phyloP scores from a whole-genome alignment of 2,329 filamentous ascomycete species.

The Furcasterigmium furcatum region DNA sequence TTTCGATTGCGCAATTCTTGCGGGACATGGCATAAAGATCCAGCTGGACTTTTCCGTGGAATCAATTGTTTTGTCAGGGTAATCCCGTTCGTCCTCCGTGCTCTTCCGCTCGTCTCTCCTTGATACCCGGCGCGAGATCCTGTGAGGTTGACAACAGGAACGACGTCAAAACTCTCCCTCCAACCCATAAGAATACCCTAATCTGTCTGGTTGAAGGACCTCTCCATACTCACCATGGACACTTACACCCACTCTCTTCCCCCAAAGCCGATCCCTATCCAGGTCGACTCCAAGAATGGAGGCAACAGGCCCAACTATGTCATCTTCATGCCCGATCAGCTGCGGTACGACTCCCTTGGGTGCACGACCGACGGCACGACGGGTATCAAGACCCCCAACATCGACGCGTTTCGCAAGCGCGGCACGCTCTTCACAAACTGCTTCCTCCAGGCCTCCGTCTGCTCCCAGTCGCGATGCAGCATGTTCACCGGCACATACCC shows the following conservation, averaged over 20 bases:
- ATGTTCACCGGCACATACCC: slow-evolving; percentile 45
- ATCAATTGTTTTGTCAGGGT: background rate
- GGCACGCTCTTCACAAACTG: slow-evolving; percentile 40
- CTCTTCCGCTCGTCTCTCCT: no score
- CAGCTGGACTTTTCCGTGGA: background rate
- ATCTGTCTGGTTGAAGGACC: no score
- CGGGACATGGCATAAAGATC: background rate
- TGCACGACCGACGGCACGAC: slow-evolving; percentile 18
- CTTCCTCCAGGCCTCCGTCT: slow-evolving; percentile 41
- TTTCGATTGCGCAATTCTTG: background rate
- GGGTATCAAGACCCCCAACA: slow-evolving; percentile 30
- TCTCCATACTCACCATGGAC: background rate
- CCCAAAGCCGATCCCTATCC: slow-evolving; percentile 17
- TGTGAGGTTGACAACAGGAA: no score
- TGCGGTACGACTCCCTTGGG: slow-evolving; percentile 39
- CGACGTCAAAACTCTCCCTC: no score
- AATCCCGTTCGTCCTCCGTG: no score
- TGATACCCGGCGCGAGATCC: no score
- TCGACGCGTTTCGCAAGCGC: slow-evolving; percentile 32
- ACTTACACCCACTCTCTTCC: background rate
- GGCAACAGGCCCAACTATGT: slow-evolving; percentile 28
- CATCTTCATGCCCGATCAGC: slow-evolving; percentile 46
- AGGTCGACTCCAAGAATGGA: slow-evolving; percentile 20
- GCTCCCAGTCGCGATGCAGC: slow-evolving; percentile 40
- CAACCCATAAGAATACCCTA: no score